Evolutionary conservation across 2,329 filamentous ascomycete species (phyloP).

Genomic region (Talaromyces pinophilus): DNA sequence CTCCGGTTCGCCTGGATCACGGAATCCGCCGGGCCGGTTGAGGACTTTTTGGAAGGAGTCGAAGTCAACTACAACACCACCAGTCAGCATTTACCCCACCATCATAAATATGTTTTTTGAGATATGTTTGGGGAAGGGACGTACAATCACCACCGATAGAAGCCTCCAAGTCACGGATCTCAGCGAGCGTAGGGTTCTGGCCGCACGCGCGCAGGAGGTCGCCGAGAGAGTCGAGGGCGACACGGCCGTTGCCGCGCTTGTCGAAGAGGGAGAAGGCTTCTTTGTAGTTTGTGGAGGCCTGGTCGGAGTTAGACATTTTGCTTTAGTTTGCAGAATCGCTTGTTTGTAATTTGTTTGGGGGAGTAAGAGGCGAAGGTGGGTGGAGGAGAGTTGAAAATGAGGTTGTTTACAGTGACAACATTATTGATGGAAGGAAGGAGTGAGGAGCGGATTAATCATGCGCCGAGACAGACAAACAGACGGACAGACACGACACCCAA

Average conservation of each 20-base stretch:
- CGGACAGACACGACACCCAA: not conserved
- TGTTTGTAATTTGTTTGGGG: not conserved
- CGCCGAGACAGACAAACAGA: constrained; percentile 10
- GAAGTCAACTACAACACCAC: constrained; percentile 77
- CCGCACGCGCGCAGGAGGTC: constrained; percentile 95
- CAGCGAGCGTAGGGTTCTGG: constrained; percentile 92
- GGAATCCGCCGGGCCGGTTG: constrained; percentile 96
- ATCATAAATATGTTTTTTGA: no score
- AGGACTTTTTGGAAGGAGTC: constrained; percentile 95
- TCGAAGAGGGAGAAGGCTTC: constrained; percentile 99
- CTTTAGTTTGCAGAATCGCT: not conserved
- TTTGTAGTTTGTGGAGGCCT: constrained; percentile 96
- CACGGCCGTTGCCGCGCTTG: constrained; percentile 96
- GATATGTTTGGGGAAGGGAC: no score
- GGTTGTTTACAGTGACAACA: not conserved
- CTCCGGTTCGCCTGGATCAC: constrained; percentile 94
- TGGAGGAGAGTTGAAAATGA: constrained; percentile 3
- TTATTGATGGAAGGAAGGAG: not conserved
- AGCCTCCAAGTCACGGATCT: constrained; percentile 92
- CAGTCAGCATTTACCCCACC: no score
- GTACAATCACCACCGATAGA: constrained; percentile 86
- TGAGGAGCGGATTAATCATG: constrained; percentile 20
- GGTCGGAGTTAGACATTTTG: constrained; percentile 40
- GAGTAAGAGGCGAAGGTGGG: not conserved
- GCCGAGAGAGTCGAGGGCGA: constrained; percentile 80